Conservation (phyloP, 768 basidiomycete genomes). For the Phylloporus sp. region DNA sequence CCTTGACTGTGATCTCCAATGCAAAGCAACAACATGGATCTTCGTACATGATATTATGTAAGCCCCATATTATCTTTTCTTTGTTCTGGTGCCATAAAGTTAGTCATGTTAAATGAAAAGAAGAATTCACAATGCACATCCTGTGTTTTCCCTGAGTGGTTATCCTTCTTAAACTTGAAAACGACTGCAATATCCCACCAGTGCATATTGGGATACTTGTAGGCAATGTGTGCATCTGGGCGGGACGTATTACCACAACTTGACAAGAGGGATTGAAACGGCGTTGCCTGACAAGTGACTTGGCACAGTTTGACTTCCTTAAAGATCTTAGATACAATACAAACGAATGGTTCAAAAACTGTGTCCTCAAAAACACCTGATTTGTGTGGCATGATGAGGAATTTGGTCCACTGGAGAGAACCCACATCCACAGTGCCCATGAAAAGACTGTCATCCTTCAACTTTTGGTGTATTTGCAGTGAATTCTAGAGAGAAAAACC, state of each 20-base stretch:
- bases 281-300: neutral
- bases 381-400: neutral
- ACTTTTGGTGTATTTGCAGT: neutral
- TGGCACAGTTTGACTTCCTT: neutral
- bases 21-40: too few species aligned
- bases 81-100: too few species aligned
- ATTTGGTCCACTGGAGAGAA: neutral
- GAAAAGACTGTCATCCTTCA: neutral
- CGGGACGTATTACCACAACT: neutral
- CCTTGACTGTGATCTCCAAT: too few species aligned
- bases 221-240: conserved; percentile 1
- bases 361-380: neutral
- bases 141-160: neutral
- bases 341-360: neutral
- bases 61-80: too few species aligned
- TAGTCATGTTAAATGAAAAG: too few species aligned
- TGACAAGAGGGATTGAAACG: neutral
- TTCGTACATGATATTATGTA: too few species aligned
- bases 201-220: neutral
- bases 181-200: conserved; percentile 12
- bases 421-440: neutral
- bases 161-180: conserved; percentile 8
- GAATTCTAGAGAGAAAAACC: neutral
- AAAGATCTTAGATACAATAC: neutral
- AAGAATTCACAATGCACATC: neutral